A percentile compares a stretch with the other conserved stretches of the same genome.
These are phyloP conservation scores for Danielia oregonensis DNA, from an alignment of 805 yeast genomes.

Conservation along the genomic window DNA sequence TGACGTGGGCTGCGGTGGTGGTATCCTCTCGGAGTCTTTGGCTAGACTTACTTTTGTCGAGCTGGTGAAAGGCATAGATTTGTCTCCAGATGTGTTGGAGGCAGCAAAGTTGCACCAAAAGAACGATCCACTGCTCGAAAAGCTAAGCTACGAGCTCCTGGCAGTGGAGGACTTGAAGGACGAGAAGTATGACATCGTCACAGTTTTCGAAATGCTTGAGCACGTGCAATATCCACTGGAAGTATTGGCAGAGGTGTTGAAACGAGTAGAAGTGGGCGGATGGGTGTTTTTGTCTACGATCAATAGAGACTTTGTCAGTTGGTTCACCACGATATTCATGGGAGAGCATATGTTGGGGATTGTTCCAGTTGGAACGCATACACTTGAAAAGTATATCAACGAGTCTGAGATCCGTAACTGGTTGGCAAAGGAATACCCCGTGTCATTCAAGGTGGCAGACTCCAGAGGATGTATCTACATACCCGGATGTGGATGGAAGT, in stretches of 20 bases:
- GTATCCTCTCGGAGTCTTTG: conserved; percentile 80
- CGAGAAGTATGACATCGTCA: conserved; percentile 67
- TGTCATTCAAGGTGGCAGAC: conserved; percentile 54
- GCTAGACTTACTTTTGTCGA: conserved; percentile 68
- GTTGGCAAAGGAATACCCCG: conserved; percentile 41
- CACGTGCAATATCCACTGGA: conserved; percentile 85
- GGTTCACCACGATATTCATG: conserved; percentile 89
- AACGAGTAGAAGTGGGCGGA: conserved; percentile 74
- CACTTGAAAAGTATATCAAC: conserved; percentile 80
- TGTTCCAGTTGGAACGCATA: conserved; percentile 93
- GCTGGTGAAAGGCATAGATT: conserved; percentile 76
- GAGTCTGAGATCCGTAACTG: conserved; percentile 66
- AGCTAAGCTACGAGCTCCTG: conserved; percentile 55
- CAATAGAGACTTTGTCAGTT: conserved; percentile 80
- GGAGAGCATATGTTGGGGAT: conserved; percentile 78
- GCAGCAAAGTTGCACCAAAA: conserved; percentile 71
- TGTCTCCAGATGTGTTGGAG: conserved; percentile 74
- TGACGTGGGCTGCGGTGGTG: conserved; percentile 99
- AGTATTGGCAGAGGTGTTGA: conserved; percentile 65
- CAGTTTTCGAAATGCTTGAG: conserved; percentile 92
- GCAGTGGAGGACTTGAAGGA: conserved; percentile 58
- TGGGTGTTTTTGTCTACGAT: conserved; percentile 86
- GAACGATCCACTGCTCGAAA: conserved; percentile 62
- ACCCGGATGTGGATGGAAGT: conserved; percentile 84
- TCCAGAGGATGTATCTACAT: conserved; percentile 78